Percentiles rank a stretch among this genome's conserved stretches.
These are phyloP conservation scores for Tricholoma matsutake DNA, from an alignment of 768 basidiomycete species.

Conservation along the genomic window DNA sequence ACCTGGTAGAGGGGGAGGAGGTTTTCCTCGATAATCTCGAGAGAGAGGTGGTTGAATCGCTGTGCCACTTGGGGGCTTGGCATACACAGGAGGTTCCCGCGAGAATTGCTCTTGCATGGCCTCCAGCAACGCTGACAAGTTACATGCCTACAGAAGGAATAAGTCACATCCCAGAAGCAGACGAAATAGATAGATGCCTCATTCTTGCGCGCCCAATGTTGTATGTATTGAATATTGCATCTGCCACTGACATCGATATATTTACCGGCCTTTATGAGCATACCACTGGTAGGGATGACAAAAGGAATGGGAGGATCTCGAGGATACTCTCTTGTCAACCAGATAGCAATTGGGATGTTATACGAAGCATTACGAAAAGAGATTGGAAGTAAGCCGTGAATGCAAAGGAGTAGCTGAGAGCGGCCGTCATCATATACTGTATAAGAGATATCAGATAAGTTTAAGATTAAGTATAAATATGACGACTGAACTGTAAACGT, in stretches of 20 bases:
- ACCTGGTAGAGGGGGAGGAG: constrained; percentile 31
- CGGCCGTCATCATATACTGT: constrained; percentile 93
- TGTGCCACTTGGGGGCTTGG: constrained; percentile 55
- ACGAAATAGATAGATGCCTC: constrained; percentile 55
- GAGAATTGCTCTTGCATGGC: constrained; percentile 84
- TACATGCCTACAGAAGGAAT: constrained; percentile 58
- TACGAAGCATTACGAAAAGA: constrained; percentile 71
- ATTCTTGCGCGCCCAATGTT: constrained; percentile 76
- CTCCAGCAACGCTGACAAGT: constrained; percentile 67
- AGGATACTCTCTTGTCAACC: constrained; percentile 87
- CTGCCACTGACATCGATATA: constrained; percentile 80
- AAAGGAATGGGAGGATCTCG: constrained; percentile 78
- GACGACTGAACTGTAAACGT: constrained; percentile 64
- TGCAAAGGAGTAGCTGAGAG: constrained; percentile 83
- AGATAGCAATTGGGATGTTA: constrained; percentile 91
- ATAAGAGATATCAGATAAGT: constrained; percentile 10
- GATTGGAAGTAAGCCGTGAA: constrained; percentile 92
- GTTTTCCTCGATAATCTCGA: constrained; percentile 25
- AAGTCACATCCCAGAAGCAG: constrained; percentile 10
- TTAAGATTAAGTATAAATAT: constrained; percentile 1
- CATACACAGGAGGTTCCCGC: constrained; percentile 82
- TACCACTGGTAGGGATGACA: constrained; percentile 87
- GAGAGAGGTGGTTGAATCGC: constrained; percentile 9
- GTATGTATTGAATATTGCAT: constrained; percentile 66
- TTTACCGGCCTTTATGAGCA: constrained; percentile 79